Evolutionary conservation across 345 rosid species (phyloP), one percentile per base, ranked within the genome.

Genomic region (Streptanthus diversifolius): DNA sequence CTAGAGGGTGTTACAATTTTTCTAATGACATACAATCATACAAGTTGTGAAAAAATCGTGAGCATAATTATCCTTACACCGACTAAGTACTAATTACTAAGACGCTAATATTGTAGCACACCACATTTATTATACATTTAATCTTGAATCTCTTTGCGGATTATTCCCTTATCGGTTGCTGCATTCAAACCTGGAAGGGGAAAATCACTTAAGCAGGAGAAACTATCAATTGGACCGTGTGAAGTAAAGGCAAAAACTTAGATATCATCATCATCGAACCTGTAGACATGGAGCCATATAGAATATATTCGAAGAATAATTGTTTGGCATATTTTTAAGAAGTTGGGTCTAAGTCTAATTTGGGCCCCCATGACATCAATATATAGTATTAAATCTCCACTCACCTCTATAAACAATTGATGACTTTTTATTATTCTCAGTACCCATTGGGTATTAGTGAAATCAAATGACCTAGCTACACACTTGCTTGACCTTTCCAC

Each of bases 401-500:
- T 41, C 69, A 11, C 21, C 41, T 9, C 33, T 60, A 9, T 17
- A 70, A 59, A 36, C 29, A 59, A 24, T 2, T 70, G 30, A 18
- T 71, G 7, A 48, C 13, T 48, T 59, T 71, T 30, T 8, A 5
- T 40, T 17, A 27, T n/a, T 21, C 54, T 39, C 25, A 60, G 27
- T 41, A 60, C 27, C 43, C 32, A 72, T 72, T 52, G 10, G 35
- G 45, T 43, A 51, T 63, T 63, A 40, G 7, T 39, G 41, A 40
- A 19, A 62, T 51, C 54, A 40, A 25, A 62, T 4, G 69, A 52
- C 63, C 24, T 19, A 52, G 54, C 35, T 40, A 54, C 27, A 19
- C 49, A 40, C 44, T 40, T 29, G 68, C 39, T 71, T 40, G 55
- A 52, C 63, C 63, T 63, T 72, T 62, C 54, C 18, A 39, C 11